Evolutionary conservation across 495 filamentous ascomycete species (phyloP).

Genomic region (Aspergillus panamensis): DNA sequence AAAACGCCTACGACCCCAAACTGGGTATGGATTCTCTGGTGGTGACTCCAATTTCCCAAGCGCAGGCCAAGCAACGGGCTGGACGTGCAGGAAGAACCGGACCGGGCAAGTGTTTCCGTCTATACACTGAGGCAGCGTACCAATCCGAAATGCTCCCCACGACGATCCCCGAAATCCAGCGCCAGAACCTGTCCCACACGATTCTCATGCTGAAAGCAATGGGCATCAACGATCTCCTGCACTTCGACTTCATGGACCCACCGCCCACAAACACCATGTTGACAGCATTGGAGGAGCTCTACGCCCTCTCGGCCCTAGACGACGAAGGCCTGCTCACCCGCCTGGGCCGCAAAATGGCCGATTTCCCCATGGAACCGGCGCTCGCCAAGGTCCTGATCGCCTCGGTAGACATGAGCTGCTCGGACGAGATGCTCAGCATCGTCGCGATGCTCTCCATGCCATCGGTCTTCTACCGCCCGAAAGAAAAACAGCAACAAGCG

Average conservation of each 20-base stretch:
- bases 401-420: conserved; percentile 81
- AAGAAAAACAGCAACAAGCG: conserved; percentile 92
- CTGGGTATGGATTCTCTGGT: conserved; percentile 96
- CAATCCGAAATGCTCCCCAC: conserved; percentile 97
- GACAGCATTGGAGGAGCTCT: conserved; percentile 91
- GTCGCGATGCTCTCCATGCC: conserved; percentile 89
- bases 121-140: conserved; percentile 95
- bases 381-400: conserved; percentile 87
- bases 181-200: conserved; percentile 88
- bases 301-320: conserved; percentile 86
- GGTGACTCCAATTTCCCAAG: conserved; percentile 93
- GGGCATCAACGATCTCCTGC: conserved; percentile 96
- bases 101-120: conserved; percentile 91
- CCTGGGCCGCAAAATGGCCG: conserved; percentile 93
- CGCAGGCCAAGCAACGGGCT: conserved; percentile 91
- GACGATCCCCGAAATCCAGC: conserved; percentile 93
- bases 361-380: conserved; percentile 91
- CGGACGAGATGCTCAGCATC: conserved; percentile 90
- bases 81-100: conserved; percentile 92
- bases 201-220: conserved; percentile 99
- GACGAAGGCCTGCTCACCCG: conserved; percentile 95
- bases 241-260: conserved; percentile 99
- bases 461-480: conserved; percentile 88
- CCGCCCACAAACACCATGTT: conserved; percentile 98
- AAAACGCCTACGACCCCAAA: conserved; percentile 95